Conservation (phyloP, 176 grass and related monocot species). For the Triticum monococcum region DNA sequence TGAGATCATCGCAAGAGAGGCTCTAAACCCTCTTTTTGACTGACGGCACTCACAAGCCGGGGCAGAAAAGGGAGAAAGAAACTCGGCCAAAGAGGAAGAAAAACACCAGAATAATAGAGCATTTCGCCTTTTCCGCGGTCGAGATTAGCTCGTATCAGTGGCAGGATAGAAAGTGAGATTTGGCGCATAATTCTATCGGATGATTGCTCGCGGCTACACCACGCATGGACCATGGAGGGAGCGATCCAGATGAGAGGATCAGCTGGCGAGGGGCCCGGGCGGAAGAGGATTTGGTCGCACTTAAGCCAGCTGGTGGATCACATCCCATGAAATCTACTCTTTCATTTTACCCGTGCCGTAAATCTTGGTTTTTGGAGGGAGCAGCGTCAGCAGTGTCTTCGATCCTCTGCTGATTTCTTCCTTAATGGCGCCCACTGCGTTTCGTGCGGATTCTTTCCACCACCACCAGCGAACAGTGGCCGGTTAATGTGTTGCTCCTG, state of each 20-base stretch:
- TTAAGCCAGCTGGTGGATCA: slow-evolving; percentile 8
- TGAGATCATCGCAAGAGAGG: background rate
- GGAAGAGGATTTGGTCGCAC: slow-evolving; percentile 11
- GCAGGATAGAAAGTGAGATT: slow-evolving; percentile 30
- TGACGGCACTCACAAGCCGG: slow-evolving; percentile 21
- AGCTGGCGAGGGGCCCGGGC: background rate
- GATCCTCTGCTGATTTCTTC: background rate
- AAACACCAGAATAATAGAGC: background rate
- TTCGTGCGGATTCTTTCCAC: background rate
- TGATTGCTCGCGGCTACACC: slow-evolving; percentile 8
- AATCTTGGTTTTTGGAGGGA: background rate
- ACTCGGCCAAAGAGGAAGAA: slow-evolving; percentile 15
- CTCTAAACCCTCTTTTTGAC: slow-evolving; percentile 40
- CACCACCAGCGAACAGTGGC: background rate
- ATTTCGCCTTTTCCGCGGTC: slow-evolving; percentile 1
- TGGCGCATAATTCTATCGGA: slow-evolving; percentile 5
- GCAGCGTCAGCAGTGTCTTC: background rate
- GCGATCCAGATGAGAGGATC: background rate
- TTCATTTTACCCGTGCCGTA: background rate
- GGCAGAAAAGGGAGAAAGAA: slow-evolving; percentile 18
- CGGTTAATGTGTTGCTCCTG: background rate
- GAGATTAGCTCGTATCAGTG: slow-evolving; percentile 29
- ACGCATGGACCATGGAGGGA: background rate
- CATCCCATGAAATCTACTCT: background rate
- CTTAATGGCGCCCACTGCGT: background rate